phyloP scores from a whole-genome alignment of 495 filamentous ascomycete genomes.

The Penicillium arizonense region DNA sequence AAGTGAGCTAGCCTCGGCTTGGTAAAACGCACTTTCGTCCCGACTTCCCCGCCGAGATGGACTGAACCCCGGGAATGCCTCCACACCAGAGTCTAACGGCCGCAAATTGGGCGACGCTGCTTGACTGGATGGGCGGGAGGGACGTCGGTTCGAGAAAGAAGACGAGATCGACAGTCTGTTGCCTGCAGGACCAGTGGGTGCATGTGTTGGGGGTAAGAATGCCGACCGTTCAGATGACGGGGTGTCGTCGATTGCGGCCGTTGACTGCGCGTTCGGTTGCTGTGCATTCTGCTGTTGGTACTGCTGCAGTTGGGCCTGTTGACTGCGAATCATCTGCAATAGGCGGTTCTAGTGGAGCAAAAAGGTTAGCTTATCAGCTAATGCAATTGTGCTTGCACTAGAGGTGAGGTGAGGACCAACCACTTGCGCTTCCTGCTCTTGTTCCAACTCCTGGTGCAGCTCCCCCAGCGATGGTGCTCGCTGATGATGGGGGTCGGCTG shows the following conservation, averaged over 20 bases:
- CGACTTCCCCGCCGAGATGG: conserved; percentile 47
- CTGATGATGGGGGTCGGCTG: conserved; percentile 61
- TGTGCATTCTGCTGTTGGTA: conserved; percentile 52
- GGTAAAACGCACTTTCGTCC: conserved; percentile 85
- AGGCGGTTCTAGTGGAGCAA: conserved; percentile 67
- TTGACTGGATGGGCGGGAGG: conserved; percentile 39
- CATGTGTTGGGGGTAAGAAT: conserved; percentile 43
- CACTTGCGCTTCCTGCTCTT: conserved; percentile 94
- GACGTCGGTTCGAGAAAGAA: conserved; percentile 51
- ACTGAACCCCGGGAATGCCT: conserved; percentile 26
- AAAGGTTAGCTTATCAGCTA: conserved; percentile 5
- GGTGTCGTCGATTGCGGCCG: conserved; percentile 63
- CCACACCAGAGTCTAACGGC: conserved; percentile 30
- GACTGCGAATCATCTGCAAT: conserved; percentile 81
- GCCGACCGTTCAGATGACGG: conserved; percentile 63
- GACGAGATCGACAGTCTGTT: conserved; percentile 35
- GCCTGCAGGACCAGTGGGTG: conserved; percentile 21
- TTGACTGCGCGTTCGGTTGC: conserved; percentile 37
- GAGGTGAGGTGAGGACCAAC: conserved; percentile 38
- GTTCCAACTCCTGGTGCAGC: conserved; percentile 91
- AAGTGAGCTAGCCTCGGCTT: conserved; percentile 86
- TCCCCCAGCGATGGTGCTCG: conserved; percentile 85
- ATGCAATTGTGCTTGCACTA: not conserved
- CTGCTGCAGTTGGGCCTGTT: conserved; percentile 79
- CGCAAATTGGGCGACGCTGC: conserved; percentile 36